phyloP scores from a whole-genome alignment of 306 rosid genomes.

The Ochetophila trinervis region DNA sequence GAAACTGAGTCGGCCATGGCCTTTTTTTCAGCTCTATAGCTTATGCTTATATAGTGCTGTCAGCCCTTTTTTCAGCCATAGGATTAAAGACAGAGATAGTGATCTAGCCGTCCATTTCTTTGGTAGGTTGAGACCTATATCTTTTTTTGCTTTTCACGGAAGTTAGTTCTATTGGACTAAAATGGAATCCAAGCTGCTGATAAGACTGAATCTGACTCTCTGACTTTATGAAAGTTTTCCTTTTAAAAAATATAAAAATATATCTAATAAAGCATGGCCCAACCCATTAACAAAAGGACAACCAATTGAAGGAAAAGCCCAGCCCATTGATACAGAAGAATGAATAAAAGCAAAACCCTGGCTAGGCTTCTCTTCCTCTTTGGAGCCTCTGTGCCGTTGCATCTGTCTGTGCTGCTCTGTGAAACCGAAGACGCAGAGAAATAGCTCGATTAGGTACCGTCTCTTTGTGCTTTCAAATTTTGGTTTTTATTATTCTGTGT shows the following conservation, averaged over 20 bases:
- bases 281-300: background rate
- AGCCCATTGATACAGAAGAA: background rate
- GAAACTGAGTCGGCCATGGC: too few species aligned
- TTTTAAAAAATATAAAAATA: too few species aligned
- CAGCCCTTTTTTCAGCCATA: slow-evolving; percentile 4
- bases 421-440: background rate
- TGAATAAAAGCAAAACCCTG: background rate
- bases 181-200: too few species aligned
- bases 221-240: too few species aligned
- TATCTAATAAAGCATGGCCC: background rate
- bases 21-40: background rate
- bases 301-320: background rate
- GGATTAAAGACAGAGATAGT: background rate
- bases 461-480: background rate
- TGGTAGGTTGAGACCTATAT: background rate
- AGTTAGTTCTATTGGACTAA: too few species aligned
- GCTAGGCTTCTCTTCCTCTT: background rate
- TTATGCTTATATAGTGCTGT: background rate
- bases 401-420: background rate
- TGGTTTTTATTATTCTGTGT: background rate
- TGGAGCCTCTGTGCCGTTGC: background rate
- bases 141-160: too few species aligned
- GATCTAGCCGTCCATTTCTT: slow-evolving; percentile 4
- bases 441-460: slow-evolving; percentile 1
- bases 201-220: too few species aligned